These are phyloP conservation scores for Ceratonia siliqua DNA, from an alignment of 306 rosid species.

Conservation along the genomic window DNA sequence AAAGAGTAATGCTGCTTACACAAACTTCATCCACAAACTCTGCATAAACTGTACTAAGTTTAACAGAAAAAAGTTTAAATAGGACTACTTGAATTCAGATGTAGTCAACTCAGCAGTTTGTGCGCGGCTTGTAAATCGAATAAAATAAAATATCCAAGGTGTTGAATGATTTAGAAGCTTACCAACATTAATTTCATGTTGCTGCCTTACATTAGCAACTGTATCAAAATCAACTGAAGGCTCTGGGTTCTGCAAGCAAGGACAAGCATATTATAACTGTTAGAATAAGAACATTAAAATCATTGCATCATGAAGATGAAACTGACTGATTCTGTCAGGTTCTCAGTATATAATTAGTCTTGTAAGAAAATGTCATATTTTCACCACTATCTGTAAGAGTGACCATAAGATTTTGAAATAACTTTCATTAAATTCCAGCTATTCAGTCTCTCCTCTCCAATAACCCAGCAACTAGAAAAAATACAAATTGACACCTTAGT, in stretches of 20 bases:
- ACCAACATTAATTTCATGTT: constrained; percentile 93
- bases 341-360: background rate
- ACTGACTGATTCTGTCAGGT: background rate
- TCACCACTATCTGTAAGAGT: background rate
- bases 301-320: background rate
- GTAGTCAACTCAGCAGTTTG: too few relatives aligned
- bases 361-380: background rate
- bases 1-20: too few relatives aligned
- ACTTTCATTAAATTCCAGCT: background rate
- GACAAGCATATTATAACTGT: constrained; percentile 10
- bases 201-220: constrained; percentile 75
- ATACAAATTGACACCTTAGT: background rate
- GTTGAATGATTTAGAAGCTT: constrained; percentile 44
- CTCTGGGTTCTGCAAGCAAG: constrained; percentile 78
- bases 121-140: too few relatives aligned
- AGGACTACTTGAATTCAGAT: too few relatives aligned
- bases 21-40: too few relatives aligned
- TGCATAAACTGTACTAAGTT: too few relatives aligned
- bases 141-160: constrained; percentile 1
- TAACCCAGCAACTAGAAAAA: constrained; percentile 7
- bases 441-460: constrained; percentile 6
- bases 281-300: constrained; percentile 1
- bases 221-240: constrained; percentile 95
- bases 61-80: too few relatives aligned
- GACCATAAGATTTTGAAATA: background rate